Conservation (phyloP, 148 eudicot genomes). For the Spergularia bocconei region DNA sequence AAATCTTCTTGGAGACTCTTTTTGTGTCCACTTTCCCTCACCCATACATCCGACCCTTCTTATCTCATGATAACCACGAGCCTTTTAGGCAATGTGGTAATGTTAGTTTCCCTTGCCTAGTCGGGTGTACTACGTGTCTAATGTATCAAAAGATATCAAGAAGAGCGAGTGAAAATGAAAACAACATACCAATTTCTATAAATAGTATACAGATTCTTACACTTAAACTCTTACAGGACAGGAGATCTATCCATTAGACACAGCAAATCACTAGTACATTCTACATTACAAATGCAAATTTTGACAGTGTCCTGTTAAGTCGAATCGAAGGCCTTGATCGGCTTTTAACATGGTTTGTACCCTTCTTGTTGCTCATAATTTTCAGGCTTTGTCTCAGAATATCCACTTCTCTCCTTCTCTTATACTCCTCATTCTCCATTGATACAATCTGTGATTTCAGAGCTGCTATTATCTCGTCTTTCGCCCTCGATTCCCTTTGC, state of each 20-base stretch:
- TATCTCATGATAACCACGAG: too few species aligned
- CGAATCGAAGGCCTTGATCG: slow-evolving; percentile 9
- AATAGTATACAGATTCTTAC: not conserved
- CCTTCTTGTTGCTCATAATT: slow-evolving; percentile 48
- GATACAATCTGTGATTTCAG: slow-evolving; percentile 43
- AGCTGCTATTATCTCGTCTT: slow-evolving; percentile 51
- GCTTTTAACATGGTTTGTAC: slow-evolving; percentile 24
- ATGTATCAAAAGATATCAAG: too few species aligned
- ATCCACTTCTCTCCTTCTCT: slow-evolving; percentile 59
- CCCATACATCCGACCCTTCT: too few species aligned
- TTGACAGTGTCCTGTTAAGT: slow-evolving; percentile 12
- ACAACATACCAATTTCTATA: too few species aligned
- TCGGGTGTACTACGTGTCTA: too few species aligned
- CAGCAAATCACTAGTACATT: not conserved
- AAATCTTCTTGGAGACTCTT: too few species aligned
- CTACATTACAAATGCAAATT: slow-evolving; percentile 22
- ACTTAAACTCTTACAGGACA: slow-evolving; percentile 28
- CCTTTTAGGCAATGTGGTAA: too few species aligned
- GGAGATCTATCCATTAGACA: not conserved
- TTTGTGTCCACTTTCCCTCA: too few species aligned
- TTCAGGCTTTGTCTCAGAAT: slow-evolving; percentile 67
- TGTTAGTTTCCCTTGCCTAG: too few species aligned
- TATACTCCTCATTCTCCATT: slow-evolving; percentile 46
- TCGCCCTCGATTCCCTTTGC: slow-evolving; percentile 46
- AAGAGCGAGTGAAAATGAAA: too few species aligned